Evolutionary conservation across 2,329 filamentous ascomycete species (phyloP).

Genomic region (Pestalotiopsis sp.): DNA sequence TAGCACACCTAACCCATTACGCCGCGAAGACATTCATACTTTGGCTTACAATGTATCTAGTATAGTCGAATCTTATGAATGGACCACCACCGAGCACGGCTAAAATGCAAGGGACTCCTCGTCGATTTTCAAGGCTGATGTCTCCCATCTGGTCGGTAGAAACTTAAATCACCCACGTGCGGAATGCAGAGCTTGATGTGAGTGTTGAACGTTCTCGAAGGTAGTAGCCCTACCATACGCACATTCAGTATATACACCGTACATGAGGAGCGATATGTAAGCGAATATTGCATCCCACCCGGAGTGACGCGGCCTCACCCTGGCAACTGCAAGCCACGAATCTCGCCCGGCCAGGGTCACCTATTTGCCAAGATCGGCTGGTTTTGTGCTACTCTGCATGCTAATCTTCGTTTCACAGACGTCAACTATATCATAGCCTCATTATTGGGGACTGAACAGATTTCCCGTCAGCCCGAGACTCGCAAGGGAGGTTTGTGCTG

Average conservation of each 20-base stretch:
- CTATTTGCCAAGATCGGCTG: neutral
- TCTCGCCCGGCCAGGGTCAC: neutral
- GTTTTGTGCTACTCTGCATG: neutral
- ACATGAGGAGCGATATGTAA: neutral
- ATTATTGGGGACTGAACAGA: neutral
- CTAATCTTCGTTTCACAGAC: neutral
- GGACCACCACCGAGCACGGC: no score
- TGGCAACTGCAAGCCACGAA: neutral
- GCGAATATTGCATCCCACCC: neutral
- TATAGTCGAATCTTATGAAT: no score
- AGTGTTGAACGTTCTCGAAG: neutral
- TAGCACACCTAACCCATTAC: no score
- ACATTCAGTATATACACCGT: neutral
- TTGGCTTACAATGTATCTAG: no score
- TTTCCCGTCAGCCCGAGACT: no score
- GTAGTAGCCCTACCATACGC: neutral
- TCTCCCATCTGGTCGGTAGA: no score
- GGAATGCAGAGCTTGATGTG: neutral
- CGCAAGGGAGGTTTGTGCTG: no score
- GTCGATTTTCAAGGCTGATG: no score
- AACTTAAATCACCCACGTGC: neutral
- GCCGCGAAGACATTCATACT: no score
- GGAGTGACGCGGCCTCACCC: constrained; percentile 4
- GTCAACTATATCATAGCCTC: neutral
- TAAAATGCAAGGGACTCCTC: no score